Evolutionary conservation across 768 basidiomycete genomes (phyloP), one percentile per base, ranked within the genome.

Genomic region (Vishniacozyma victoriae): DNA sequence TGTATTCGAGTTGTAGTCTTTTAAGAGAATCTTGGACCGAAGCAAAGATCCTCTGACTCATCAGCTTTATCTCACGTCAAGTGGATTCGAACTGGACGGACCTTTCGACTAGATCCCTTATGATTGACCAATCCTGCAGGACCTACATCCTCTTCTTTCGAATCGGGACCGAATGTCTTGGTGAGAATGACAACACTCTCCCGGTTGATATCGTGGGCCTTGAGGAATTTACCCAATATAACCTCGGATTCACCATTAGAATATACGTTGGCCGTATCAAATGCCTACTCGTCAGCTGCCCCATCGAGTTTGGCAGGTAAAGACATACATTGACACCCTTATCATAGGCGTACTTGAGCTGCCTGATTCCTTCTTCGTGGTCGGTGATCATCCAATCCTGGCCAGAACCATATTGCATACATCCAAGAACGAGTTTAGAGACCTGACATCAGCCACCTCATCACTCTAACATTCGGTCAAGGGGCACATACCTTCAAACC

Each of bases 101-200:
- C 63, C 55, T 65, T 69, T 26, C 64, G 41, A 29, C 39, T 51
- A 31, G 66, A 39, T 7, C 63, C 59, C 4, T 44, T 48, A 15
- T 65, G 54, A 43, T 68, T 68, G 35, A 46, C 46, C 42, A 45
- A 48, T 16, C 64, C 64, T 1, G 64, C 63, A 23, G 63, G 63
- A 18, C 63, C 63, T 35, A 55, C 39, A 18, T 50, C 58, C 36
- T 60, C 60, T 12, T 44, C 29, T 5, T 49, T 57, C 2, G 57
- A 62, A 36, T 57, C 56, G 0, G 56, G 41, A 16, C 45, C 48
- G 37, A 52, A 60, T 1, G 58, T 82, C 73, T 87, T 87, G 37
- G 86, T 86, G 76, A 87, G 77, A n/a, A 87, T 79, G n/a, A 88
- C 85, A 33, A 87, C 81, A 55, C 82, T 79, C 16, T 83, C 82